These are phyloP conservation scores for Monilinia aucupariae DNA, from an alignment of 2,329 filamentous ascomycete species.

Conservation along the genomic window DNA sequence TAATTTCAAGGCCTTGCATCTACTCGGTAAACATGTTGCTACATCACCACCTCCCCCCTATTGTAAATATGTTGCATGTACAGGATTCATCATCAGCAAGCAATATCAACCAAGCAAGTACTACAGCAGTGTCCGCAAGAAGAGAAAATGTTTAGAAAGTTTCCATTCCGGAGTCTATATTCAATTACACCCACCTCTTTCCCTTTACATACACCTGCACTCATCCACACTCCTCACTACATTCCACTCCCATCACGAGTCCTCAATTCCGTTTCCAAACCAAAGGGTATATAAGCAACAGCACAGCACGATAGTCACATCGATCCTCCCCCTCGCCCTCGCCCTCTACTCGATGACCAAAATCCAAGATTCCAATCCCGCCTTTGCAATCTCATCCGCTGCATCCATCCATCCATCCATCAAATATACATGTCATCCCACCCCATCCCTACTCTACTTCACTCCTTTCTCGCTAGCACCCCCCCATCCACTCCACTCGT, in stretches of 20 bases:
- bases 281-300: conserved; percentile 18
- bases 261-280: conserved; percentile 2
- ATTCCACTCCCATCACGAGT: background rate
- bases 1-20: no score
- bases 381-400: background rate
- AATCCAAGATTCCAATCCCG: background rate
- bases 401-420: background rate
- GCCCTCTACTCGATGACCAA: background rate
- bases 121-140: background rate
- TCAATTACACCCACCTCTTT: conserved; percentile 8
- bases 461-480: no score
- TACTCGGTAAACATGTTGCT: background rate
- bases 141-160: background rate
- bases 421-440: conserved; percentile 2
- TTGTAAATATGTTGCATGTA: background rate
- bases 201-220: background rate
- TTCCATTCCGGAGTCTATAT: conserved; percentile 16
- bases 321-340: background rate
- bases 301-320: background rate
- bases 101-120: background rate
- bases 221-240: background rate
- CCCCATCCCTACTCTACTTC: background rate
- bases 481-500: background rate
- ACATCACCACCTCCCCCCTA: background rate
- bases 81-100: background rate